Evolutionary conservation across 176 grass and related monocot genomes (phyloP), one percentile per base, ranked within the genome.

Genomic region (Poa annua): DNA sequence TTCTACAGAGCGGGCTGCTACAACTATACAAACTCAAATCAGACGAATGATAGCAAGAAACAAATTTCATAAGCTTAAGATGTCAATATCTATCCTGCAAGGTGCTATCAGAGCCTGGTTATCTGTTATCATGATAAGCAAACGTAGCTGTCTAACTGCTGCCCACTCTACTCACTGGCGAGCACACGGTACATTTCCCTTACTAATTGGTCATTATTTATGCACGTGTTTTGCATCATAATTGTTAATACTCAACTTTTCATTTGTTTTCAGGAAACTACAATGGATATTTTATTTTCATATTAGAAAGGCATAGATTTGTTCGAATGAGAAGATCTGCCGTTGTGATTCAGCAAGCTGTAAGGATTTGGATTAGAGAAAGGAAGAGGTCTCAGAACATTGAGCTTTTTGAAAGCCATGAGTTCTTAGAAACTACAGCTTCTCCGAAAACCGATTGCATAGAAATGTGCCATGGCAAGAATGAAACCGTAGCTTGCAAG

Each of bases 261-360:
- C n/a, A 74, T 57, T 71, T 72, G 77, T 85, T 66, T 69, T 60
- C 76, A 92, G 91, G 72, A 75, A 25, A 51, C 77, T 64, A 83
- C 33, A 79, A 48, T 19, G 59, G 57, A 68, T 80, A 89, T 78
- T 74, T 85, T 42, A 77, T 53, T 65, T 87, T 87, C 38, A 87
- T 92, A 85, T 74, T 63, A 38, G 91, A 92, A 79, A 89, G 91
- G 68, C 81, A 79, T 68, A 74, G 35, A 74, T 92, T 89, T 89
- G 71, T 92, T 50, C 84, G 36, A 39, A 89, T 87, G 78, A 92
- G 75, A 84, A 87, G 71, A 79, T 89, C 77, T 78, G 71, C 83
- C 16, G 47, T 77, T 41, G 60, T 78, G 21, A 89, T 89, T 84
- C 91, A 92, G 77, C 55, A 25, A 16, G 77, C 84, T 62, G 71